Base-by-base conservation (phyloP, 257 asterid species). In the Mitragyna speciosa region DNA sequence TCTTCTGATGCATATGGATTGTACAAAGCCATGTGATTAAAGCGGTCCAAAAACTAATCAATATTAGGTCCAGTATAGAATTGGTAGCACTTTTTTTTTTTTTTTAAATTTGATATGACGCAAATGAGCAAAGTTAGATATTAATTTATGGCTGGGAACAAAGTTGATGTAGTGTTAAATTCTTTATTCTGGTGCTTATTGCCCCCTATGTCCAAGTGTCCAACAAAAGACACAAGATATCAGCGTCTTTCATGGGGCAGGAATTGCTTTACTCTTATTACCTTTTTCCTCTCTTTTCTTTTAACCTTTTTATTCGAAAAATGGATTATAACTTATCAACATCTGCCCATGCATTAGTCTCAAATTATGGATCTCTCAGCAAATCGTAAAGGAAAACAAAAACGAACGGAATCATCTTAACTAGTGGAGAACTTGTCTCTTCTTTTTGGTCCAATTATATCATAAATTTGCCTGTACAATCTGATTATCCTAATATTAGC, bases 211-310 rank as follows among this genome's bases (percentile, higher is more conserved):
- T 51, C 48, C 59, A 61, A 26, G 39, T 31, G 2, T 66, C 79
- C 70, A 49, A 56, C 71, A 73, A 80, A 72, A 52, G 68, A 51
- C 71, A 45, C 22, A 15, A 75, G 69, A 75, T 19, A 78, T 28
- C 76, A 41, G 74, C 54, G 54, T 66, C 65, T 43, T 36, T 61
- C 48, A 72, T 33, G 36, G 58, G 39, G 12, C 51, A 24, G 67
- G 28, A 67, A 10, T 30, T 45, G 72, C 80, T 65, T 16, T 45
- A 63, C 8, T 47, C 33, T 33, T 24, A 14, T 12, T 71, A 41
- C 16, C 30, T n/a, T 41, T 54, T 28, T 39, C n/a, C 26, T 75
- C 26, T 61, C 8, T 54, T 12, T 76, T 64, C 64, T 76, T 12
- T 17, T 65, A 9, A 19, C 0, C n/a, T 0, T 12, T 12, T 58